phyloP scores from a whole-genome alignment of 2,329 filamentous ascomycete genomes.

The Curvularia sp. region DNA sequence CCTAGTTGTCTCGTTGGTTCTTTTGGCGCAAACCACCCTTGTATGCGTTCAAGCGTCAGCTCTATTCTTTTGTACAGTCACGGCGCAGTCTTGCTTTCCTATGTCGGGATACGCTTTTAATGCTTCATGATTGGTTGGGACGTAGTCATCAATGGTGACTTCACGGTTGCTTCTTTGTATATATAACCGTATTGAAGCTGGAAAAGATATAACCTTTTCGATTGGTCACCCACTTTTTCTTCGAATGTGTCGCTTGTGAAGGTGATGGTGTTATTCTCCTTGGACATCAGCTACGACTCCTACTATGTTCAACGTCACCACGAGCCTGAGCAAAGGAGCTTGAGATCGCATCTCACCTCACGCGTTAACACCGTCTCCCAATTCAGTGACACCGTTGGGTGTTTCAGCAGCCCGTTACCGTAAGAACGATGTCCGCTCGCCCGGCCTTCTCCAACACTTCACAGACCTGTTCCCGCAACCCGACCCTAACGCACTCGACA shows the following conservation, averaged over 20 bases:
- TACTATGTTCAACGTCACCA: too few species aligned
- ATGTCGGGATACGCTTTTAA: conserved; percentile 6
- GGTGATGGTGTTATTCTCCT: neutral
- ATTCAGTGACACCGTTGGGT: too few species aligned
- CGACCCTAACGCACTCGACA: neutral
- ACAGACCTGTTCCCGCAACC: neutral
- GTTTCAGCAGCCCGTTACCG: neutral
- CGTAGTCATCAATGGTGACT: neutral
- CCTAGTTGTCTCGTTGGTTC: neutral
- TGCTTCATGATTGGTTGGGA: conserved; percentile 6
- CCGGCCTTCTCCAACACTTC: conserved; percentile 3
- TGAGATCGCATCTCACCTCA: too few species aligned
- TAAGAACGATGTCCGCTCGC: conserved; percentile 2
- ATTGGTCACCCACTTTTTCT: neutral
- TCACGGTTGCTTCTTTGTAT: conserved; percentile 4
- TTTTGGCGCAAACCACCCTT: neutral
- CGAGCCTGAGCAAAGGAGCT: too few species aligned
- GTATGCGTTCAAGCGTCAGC: conserved; percentile 15
- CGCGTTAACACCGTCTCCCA: too few species aligned
- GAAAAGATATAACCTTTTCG: neutral
- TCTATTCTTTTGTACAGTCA: conserved; percentile 1
- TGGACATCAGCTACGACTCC: neutral
- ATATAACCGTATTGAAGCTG: conserved; percentile 1
- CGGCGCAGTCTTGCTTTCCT: neutral
- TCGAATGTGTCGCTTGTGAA: neutral